Evolutionary conservation across 2,329 filamentous ascomycete species (phyloP).

Genomic region (Aspergillus fijiensis): DNA sequence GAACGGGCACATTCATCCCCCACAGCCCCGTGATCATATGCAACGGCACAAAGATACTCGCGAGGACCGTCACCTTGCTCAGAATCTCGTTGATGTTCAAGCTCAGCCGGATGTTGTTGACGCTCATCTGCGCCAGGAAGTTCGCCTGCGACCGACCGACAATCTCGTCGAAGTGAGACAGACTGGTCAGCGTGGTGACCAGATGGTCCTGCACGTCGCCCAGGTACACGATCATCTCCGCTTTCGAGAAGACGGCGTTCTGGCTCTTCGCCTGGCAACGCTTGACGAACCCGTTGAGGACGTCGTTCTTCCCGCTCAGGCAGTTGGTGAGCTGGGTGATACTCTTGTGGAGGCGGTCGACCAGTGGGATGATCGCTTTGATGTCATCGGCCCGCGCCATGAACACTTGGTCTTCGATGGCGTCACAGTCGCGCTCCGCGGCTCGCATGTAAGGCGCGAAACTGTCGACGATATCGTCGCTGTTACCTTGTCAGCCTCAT

Average conservation of each 20-base stretch:
- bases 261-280: conserved; percentile 81
- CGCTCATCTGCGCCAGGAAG: conserved; percentile 88
- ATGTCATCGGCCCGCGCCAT: conserved; percentile 86
- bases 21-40: conserved; percentile 73
- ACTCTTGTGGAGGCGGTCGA: conserved; percentile 86
- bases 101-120: conserved; percentile 83
- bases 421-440: conserved; percentile 81
- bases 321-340: conserved; percentile 88
- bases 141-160: conserved; percentile 88
- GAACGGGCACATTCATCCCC: conserved; percentile 52
- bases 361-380: conserved; percentile 75
- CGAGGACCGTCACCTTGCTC: conserved; percentile 90
- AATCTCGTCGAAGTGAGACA: conserved; percentile 95
- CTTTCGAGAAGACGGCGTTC: conserved; percentile 86
- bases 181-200: conserved; percentile 93
- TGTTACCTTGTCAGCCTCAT: conserved; percentile 30
- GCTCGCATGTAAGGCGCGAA: conserved; percentile 84
- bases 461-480: conserved; percentile 92
- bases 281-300: conserved; percentile 94
- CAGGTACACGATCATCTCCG: conserved; percentile 92
- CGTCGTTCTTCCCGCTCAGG: conserved; percentile 90
- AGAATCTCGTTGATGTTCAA: conserved; percentile 82
- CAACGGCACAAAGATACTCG: conserved; percentile 87
- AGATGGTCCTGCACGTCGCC: conserved; percentile 98
- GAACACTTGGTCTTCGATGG: conserved; percentile 93